A percentile compares a stretch with the other conserved stretches of the same genome.
These are phyloP conservation scores for Lanzia echinophila DNA, from an alignment of 2,329 filamentous ascomycete genomes.

Conservation along the genomic window DNA sequence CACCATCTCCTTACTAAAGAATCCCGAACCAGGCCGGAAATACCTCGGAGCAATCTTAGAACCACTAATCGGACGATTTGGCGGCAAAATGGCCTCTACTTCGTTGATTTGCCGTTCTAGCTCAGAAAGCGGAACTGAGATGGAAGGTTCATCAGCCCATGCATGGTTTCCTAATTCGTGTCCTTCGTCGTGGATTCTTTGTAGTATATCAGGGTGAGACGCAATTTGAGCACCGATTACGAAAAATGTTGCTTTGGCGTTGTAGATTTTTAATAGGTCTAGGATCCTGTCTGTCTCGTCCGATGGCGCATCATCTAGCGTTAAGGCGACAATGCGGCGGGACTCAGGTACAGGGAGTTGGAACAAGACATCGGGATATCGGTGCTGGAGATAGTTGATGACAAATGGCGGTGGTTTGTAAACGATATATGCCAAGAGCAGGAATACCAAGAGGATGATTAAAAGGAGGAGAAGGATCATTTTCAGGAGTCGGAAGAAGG, in stretches of 20 bases:
- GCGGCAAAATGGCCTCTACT: constrained; percentile 49
- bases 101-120: constrained; percentile 56
- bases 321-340: constrained; percentile 68
- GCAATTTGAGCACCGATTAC: constrained; percentile 73
- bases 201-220: constrained; percentile 47
- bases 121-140: constrained; percentile 49
- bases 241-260: constrained; percentile 78
- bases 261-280: constrained; percentile 55
- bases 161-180: constrained; percentile 82
- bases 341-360: constrained; percentile 50
- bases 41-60: constrained; percentile 41
- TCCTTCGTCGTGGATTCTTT: constrained; percentile 51
- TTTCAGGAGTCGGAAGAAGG: not conserved
- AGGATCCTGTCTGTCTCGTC: constrained; percentile 65
- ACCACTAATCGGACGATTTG: constrained; percentile 40
- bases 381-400: constrained; percentile 61
- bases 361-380: constrained; percentile 76
- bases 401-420: constrained; percentile 75
- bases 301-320: constrained; percentile 81
- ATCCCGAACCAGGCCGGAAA: constrained; percentile 78
- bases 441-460: constrained; percentile 16
- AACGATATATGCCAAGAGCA: constrained; percentile 55
- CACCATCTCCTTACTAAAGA: constrained; percentile 70
- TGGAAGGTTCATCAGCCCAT: constrained; percentile 77
- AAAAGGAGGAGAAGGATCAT: constrained; percentile 21